Evolutionary conservation across 1,284 basidiomycete species (phyloP).

Genomic region (Cryptococcus sp.): DNA sequence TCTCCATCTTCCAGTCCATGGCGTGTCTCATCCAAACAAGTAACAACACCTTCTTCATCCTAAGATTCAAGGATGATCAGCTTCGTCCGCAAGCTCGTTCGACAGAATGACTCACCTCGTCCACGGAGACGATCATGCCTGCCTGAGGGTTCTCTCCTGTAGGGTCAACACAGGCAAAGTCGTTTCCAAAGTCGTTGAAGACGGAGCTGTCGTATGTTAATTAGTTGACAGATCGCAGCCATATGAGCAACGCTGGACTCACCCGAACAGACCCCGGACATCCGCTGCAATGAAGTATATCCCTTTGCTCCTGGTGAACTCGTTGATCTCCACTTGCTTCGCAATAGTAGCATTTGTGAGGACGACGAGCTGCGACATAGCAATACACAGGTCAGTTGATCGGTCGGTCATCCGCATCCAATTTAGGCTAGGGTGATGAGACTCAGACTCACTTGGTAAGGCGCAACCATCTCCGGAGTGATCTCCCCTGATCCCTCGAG

Average conservation of each 20-base stretch:
- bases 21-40: slow-evolving; percentile 94
- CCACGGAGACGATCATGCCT: slow-evolving; percentile 94
- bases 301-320: slow-evolving; percentile 84
- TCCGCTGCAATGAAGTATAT: slow-evolving; percentile 92
- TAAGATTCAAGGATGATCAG: slow-evolving; percentile 44
- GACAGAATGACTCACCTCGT: slow-evolving; percentile 60
- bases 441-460: slow-evolving; percentile 74
- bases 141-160: slow-evolving; percentile 90
- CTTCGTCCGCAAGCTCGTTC: neutral
- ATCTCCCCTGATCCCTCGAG: slow-evolving; percentile 73
- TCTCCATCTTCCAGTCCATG: slow-evolving; percentile 98
- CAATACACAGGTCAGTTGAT: neutral
- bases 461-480: slow-evolving; percentile 73
- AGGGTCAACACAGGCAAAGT: slow-evolving; percentile 92
- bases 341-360: slow-evolving; percentile 74
- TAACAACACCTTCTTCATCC: slow-evolving; percentile 87
- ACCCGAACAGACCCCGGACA: slow-evolving; percentile 94
- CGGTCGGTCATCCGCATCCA: no score
- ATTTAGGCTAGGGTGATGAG: neutral
- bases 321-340: slow-evolving; percentile 93
- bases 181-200: slow-evolving; percentile 95
- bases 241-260: slow-evolving; percentile 40
- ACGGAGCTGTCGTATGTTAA: slow-evolving; percentile 62
- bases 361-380: slow-evolving; percentile 72
- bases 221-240: neutral